Conservation (phyloP, 192 early-diverging fungal species). For the Coemansia sp. region DNA sequence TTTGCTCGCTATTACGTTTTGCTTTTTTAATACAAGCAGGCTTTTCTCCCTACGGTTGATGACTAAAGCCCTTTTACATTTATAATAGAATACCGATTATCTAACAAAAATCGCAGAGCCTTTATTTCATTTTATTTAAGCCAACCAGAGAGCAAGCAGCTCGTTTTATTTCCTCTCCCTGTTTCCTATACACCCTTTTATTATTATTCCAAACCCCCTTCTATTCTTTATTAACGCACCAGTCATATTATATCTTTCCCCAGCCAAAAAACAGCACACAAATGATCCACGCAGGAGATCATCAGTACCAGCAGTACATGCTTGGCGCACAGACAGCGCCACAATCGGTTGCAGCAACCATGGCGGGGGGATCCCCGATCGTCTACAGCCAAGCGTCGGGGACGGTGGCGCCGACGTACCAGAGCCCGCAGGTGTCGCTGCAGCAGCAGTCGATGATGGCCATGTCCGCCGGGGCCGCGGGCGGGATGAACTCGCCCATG, state of each 20-base stretch:
- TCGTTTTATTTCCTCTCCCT: neutral
- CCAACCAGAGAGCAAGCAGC: too few species aligned
- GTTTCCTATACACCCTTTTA: neutral
- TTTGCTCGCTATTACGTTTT: too few species aligned
- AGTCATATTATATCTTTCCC: neutral
- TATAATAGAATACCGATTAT: too few species aligned
- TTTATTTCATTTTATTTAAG: neutral
- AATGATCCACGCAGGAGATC: conserved; percentile 49
- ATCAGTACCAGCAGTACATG: conserved; percentile 23
- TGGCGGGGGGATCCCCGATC: conserved; percentile 13
- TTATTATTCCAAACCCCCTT: neutral
- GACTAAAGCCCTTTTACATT: too few species aligned
- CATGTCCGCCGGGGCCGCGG: conserved; percentile 1
- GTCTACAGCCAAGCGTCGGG: conserved; percentile 26
- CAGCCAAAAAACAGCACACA: neutral
- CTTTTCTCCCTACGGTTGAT: too few species aligned
- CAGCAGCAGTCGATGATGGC: neutral
- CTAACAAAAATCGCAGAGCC: neutral
- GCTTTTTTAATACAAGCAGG: too few species aligned
- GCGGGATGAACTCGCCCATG: conserved; percentile 16
- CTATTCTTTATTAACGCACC: neutral
- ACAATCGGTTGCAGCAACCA: conserved; percentile 7
- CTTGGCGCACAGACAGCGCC: conserved; percentile 11
- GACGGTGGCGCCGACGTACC: too few species aligned
- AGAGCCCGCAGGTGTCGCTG: neutral